Evolutionary conservation across 2,329 filamentous ascomycete genomes (phyloP), one percentile per base, ranked within the genome.

Genomic region (Didymella sp.): DNA sequence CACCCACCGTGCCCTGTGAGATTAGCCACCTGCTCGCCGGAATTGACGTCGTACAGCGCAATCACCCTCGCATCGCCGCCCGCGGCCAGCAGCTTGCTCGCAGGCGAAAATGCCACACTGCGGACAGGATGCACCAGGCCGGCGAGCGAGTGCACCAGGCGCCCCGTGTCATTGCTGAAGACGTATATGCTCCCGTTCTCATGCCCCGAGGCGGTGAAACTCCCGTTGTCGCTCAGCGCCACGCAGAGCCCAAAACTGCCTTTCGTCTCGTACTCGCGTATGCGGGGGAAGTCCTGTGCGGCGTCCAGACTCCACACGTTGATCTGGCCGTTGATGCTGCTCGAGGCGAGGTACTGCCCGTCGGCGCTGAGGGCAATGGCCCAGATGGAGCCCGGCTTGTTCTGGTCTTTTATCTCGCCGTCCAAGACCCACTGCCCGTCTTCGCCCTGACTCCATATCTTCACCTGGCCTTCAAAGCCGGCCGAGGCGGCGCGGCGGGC

Each of bases 101-200:
- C 90, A 0, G 95, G 95, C 0, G 92, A 96, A 78, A 99, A 99
- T 1, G 90, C 85, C 11, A 98, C 86, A 9, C 89, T 83, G 56
- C 95, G 89, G 22, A 98, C 89, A 1, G 94, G 90, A 66, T 94
- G 94, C 46, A 93, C 87, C 27, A 98, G 85, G 6, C 93, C 92
- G 51, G 91, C 88, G 22, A 99, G 81, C 7, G 92, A 95, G 76
- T 96, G 94, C 12, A 91, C 82, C 67, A 99, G 86, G 51, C 91
- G 86, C 3, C 91, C 91, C 0, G 90, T 92, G 66, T 92, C 89
- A 70, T 96, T 98, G 80, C 92, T 93, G 82, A 98, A 99, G 60
- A 99, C 87, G 78, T 97, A 97, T 61, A 98, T 85, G 12, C 87
- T 88, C 15, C 95, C 95, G 69, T 90, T 96, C 74, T 96, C 90